Evolutionary conservation across 768 basidiomycete species (phyloP).

Genomic region (Russula griseocarnosa): DNA sequence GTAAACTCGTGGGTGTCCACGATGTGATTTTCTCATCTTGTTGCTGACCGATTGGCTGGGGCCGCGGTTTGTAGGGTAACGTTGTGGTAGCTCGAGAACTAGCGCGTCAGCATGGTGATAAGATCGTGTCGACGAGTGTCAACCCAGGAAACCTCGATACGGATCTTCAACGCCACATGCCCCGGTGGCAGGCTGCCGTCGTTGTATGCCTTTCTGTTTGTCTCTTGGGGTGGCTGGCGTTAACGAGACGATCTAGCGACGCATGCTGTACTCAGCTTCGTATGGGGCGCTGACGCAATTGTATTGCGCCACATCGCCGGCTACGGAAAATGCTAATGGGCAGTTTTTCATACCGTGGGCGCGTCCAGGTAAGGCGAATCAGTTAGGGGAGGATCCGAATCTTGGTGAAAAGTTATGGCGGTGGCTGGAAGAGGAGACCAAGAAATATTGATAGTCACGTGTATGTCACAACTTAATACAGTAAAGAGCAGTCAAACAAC

Average conservation of each 20-base stretch:
- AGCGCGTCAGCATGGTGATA: conserved; percentile 43
- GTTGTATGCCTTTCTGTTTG: not conserved
- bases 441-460: conserved; percentile 10
- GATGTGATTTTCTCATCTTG: no score
- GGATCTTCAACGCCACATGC: conserved; percentile 16
- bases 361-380: conserved; percentile 25
- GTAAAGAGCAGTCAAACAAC: not conserved
- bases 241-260: not conserved
- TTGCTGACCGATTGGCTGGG: not conserved
- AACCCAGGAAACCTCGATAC: conserved; percentile 37
- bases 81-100: conserved; percentile 45
- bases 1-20: conserved; percentile 44
- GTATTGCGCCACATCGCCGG: conserved; percentile 43
- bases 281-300: conserved; percentile 44
- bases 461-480: not conserved
- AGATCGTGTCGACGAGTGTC: conserved; percentile 45
- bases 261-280: conserved; percentile 6
- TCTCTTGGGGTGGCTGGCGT: not conserved
- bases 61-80: conserved; percentile 34
- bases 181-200: not conserved
- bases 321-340: conserved; percentile 40
- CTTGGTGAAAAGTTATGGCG: conserved; percentile 33
- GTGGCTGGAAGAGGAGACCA: conserved; percentile 34
- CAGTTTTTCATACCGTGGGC: conserved; percentile 36
- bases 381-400: conserved; percentile 29